These are phyloP conservation scores for Gracilaria gracilis DNA, from an alignment of 23 red algal genomes.

Conservation along the genomic window DNA sequence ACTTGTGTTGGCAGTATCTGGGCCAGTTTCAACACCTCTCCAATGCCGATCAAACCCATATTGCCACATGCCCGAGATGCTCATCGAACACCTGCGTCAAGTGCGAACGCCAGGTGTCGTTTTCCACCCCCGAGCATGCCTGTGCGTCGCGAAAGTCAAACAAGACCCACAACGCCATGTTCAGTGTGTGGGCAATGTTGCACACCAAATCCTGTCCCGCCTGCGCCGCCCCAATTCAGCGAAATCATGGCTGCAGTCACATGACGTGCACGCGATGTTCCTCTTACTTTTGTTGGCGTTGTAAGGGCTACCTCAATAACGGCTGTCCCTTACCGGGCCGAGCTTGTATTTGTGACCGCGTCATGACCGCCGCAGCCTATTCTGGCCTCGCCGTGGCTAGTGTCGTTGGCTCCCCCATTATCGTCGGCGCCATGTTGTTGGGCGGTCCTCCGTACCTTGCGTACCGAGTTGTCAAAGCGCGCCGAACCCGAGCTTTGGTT, in stretches of 20 bases:
- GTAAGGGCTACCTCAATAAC: conserved; percentile 63
- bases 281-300: conserved; percentile 76
- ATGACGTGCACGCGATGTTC: conserved; percentile 74
- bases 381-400: conserved; percentile 51
- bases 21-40: not conserved
- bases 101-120: conserved; percentile 43
- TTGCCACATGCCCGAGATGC: conserved; percentile 39
- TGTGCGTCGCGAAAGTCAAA: conserved; percentile 41
- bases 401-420: conserved; percentile 37
- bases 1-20: conserved; percentile 67
- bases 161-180: conserved; percentile 54
- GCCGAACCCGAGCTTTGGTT: not conserved
- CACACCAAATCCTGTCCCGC: conserved; percentile 71
- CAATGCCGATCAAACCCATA: not conserved
- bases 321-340: conserved; percentile 63
- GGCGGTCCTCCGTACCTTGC: conserved; percentile 57
- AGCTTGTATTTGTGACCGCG: conserved; percentile 56
- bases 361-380: conserved; percentile 68
- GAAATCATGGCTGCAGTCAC: conserved; percentile 71
- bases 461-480: conserved; percentile 59
- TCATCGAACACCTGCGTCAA: conserved; percentile 33
- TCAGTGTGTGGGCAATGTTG: conserved; percentile 62
- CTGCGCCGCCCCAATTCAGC: conserved; percentile 65
- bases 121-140: conserved; percentile 31
- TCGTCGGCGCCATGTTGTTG: conserved; percentile 43